A percentile compares a stretch with the other conserved stretches of the same genome.
Conservation (phyloP, 2,329 filamentous ascomycete genomes). For the Rhinocladiella similis region DNA sequence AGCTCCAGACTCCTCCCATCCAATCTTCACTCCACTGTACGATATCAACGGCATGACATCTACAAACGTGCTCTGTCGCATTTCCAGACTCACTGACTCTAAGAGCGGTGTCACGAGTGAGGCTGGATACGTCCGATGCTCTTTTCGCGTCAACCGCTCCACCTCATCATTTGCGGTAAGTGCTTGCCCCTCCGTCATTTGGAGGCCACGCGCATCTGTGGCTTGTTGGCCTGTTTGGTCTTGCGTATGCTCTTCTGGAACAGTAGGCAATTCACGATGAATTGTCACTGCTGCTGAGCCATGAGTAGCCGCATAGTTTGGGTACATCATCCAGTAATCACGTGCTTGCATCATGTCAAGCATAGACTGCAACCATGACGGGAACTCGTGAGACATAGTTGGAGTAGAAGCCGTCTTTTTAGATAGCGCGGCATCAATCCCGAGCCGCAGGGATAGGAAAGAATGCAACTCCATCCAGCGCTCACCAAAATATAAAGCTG, state of each 20-base stretch:
- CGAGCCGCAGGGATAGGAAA: conserved; percentile 68
- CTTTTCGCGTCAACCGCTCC: conserved; percentile 15
- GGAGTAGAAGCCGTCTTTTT: conserved; percentile 17
- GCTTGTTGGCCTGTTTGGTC: not conserved
- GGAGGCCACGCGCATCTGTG: not conserved
- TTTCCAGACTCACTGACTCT: conserved; percentile 1
- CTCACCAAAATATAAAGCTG: conserved; percentile 77
- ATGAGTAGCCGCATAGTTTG: conserved; percentile 54
- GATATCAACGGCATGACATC: conserved; percentile 15
- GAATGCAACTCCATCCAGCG: conserved; percentile 85
- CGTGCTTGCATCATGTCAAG: conserved; percentile 73
- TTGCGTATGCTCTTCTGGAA: conserved; percentile 64
- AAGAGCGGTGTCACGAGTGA: conserved; percentile 16
- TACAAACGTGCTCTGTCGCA: not conserved
- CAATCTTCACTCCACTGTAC: conserved; percentile 13
- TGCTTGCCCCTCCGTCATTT: conserved; percentile 3
- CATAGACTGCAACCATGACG: conserved; percentile 76
- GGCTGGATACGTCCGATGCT: conserved; percentile 5
- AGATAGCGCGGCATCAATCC: conserved; percentile 24
- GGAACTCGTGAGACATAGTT: conserved; percentile 66
- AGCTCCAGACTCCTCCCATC: conserved; percentile 3
- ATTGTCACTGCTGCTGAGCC: conserved; percentile 64
- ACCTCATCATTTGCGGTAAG: conserved; percentile 25
- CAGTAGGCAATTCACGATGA: conserved; percentile 71
- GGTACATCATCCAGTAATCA: conserved; percentile 80